A percentile compares a stretch with the other conserved stretches of the same genome.
phyloP scores from a whole-genome alignment of 2,329 filamentous ascomycete species.

The Didymosphaeria variabile region DNA sequence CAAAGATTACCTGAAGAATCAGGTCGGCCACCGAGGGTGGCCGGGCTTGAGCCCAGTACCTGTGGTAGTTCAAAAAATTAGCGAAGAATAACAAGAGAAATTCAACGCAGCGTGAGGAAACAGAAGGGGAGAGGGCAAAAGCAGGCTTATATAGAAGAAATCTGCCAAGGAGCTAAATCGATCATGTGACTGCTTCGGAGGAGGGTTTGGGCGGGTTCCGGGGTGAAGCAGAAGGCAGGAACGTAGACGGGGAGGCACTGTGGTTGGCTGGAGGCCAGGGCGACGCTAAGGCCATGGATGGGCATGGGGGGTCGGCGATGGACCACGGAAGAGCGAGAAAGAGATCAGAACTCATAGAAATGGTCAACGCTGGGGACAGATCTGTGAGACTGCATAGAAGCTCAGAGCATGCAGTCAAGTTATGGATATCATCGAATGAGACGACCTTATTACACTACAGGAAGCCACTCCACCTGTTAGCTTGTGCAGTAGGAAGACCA shows the following conservation, averaged over 20 bases:
- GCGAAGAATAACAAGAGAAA: background rate
- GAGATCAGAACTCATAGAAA: background rate
- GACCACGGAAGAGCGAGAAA: background rate
- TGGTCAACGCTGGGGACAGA: background rate
- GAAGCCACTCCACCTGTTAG: background rate
- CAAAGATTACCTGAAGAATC: background rate
- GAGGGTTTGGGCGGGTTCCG: background rate
- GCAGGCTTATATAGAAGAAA: conserved; percentile 2
- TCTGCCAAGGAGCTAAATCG: background rate
- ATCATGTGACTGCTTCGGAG: background rate
- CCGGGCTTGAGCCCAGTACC: background rate
- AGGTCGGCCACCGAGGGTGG: background rate
- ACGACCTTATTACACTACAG: background rate
- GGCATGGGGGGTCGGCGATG: background rate
- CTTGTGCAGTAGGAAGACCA: background rate
- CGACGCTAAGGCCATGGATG: background rate
- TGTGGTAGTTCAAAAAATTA: background rate
- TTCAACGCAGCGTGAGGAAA: too few species aligned
- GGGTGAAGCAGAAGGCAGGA: background rate
- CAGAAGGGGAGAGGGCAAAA: background rate
- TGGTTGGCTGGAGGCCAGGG: background rate
- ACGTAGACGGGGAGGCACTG: background rate
- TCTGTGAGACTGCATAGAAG: background rate
- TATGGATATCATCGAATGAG: background rate
- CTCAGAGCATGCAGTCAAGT: too few species aligned